Conservation (phyloP, 192 early-diverging fungal genomes). For the Umbelopsis ramanniana region DNA sequence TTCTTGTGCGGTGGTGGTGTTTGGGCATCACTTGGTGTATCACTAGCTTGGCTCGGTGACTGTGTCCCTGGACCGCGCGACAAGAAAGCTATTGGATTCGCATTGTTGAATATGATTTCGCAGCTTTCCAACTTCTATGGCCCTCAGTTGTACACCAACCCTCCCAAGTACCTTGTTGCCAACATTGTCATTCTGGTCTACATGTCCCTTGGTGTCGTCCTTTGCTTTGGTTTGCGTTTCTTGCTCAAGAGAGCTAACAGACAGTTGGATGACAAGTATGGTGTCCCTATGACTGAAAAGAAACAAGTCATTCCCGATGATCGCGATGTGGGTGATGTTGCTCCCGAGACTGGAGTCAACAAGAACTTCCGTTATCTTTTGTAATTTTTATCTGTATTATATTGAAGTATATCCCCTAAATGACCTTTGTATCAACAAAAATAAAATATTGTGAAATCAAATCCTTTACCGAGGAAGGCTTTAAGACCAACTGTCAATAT, state of each 20-base stretch:
- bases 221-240: slow-evolving; percentile 28
- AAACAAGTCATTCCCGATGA: slow-evolving; percentile 26
- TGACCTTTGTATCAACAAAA: background rate
- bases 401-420: background rate
- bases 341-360: slow-evolving; percentile 32
- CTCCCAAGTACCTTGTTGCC: slow-evolving; percentile 25
- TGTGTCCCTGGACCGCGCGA: slow-evolving; percentile 27
- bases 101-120: slow-evolving; percentile 28
- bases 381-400: slow-evolving; percentile 15
- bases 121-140: slow-evolving; percentile 35
- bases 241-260: slow-evolving; percentile 21
- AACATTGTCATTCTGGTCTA: slow-evolving; percentile 33
- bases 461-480: no score
- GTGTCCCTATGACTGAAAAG: slow-evolving; percentile 15
- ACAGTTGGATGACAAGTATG: slow-evolving; percentile 24
- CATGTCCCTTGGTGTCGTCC: slow-evolving; percentile 25
- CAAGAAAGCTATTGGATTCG: slow-evolving; percentile 30
- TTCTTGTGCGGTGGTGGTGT: slow-evolving; percentile 35
- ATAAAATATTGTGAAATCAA: background rate
- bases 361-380: slow-evolving; percentile 27
- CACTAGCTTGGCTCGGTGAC: slow-evolving; percentile 30
- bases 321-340: slow-evolving; percentile 22
- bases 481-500: no score
- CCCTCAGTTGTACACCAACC: slow-evolving; percentile 27
- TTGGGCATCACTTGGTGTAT: slow-evolving; percentile 30